A percentile compares a stretch with the other conserved stretches of the same genome.
These are phyloP conservation scores for Anthracocystis walkeri DNA, from an alignment of 1,284 basidiomycete species.

Conservation along the genomic window DNA sequence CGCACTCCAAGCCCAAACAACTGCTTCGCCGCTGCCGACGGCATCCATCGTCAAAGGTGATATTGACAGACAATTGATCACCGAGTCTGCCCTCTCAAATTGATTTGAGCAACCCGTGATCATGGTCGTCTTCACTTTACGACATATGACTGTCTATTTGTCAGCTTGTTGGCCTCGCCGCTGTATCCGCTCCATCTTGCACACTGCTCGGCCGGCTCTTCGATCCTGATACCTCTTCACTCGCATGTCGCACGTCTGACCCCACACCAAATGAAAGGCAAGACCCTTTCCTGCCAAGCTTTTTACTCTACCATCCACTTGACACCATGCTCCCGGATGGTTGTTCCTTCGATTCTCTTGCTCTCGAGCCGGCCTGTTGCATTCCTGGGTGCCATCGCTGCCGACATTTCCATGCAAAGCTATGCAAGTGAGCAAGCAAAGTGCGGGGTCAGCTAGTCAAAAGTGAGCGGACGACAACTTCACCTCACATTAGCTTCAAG, in stretches of 20 bases:
- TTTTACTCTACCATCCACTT: neutral
- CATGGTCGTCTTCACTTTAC: neutral
- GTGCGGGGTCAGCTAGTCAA: neutral
- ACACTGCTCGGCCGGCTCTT: conserved; percentile 16
- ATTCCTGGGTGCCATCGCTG: conserved; percentile 4
- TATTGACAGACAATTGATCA: neutral
- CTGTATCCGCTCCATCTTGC: conserved; percentile 13
- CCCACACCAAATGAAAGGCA: neutral
- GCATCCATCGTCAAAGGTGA: neutral
- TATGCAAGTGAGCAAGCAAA: neutral
- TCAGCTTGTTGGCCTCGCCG: conserved; percentile 4
- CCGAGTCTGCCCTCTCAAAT: too few species aligned
- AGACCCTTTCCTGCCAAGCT: conserved; percentile 26
- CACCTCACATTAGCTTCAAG: neutral
- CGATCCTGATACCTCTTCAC: neutral
- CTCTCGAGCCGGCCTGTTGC: neutral
- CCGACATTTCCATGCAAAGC: neutral
- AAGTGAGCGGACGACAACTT: too few species aligned
- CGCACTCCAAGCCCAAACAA: neutral
- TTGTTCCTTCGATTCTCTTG: too few species aligned
- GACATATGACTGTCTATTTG: neutral
- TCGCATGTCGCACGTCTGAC: conserved; percentile 17
- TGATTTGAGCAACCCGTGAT: neutral
- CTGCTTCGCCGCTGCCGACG: neutral
- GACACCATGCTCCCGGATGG: neutral